These are phyloP conservation scores for Wallacemonas sp. DNA, from an alignment of 208 protist genomes.

Conservation along the genomic window DNA sequence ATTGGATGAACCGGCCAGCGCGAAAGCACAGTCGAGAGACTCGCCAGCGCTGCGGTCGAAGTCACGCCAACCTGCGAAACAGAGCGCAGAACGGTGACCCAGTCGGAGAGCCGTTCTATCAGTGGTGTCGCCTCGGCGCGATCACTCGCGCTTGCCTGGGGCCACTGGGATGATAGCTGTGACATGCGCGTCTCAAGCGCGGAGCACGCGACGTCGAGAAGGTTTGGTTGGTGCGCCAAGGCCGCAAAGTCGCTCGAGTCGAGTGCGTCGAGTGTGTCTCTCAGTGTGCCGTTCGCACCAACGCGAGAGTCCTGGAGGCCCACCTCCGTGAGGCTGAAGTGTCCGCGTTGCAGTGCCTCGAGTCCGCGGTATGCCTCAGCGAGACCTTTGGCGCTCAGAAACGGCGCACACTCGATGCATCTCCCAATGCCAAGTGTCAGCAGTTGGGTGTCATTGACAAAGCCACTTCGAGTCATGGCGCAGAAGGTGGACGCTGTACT, in stretches of 20 bases:
- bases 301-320: slow-evolving; percentile 41
- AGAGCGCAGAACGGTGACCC: slow-evolving; percentile 21
- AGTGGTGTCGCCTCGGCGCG: neutral
- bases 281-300: slow-evolving; percentile 21
- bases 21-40: slow-evolving; percentile 5
- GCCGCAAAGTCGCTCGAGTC: slow-evolving; percentile 18
- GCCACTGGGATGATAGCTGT: slow-evolving; percentile 7
- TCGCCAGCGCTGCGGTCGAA: slow-evolving; percentile 14
- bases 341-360: slow-evolving; percentile 39
- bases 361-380: slow-evolving; percentile 54
- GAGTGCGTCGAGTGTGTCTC: slow-evolving; percentile 21
- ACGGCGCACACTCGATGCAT: slow-evolving; percentile 60
- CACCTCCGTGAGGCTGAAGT: slow-evolving; percentile 75
- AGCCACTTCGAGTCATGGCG: slow-evolving; percentile 44
- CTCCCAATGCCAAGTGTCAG: slow-evolving; percentile 62
- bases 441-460: slow-evolving; percentile 70
- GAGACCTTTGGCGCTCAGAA: slow-evolving; percentile 43
- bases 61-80: slow-evolving; percentile 21
- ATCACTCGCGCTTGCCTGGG: neutral
- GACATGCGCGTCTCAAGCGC: slow-evolving; percentile 61
- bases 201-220: slow-evolving; percentile 70
- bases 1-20: neutral
- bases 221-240: slow-evolving; percentile 70
- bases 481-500: slow-evolving; percentile 56
- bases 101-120: slow-evolving; percentile 6